Base-by-base conservation (phyloP, 768 basidiomycete genomes). In the Dioszegia crocea region DNA sequence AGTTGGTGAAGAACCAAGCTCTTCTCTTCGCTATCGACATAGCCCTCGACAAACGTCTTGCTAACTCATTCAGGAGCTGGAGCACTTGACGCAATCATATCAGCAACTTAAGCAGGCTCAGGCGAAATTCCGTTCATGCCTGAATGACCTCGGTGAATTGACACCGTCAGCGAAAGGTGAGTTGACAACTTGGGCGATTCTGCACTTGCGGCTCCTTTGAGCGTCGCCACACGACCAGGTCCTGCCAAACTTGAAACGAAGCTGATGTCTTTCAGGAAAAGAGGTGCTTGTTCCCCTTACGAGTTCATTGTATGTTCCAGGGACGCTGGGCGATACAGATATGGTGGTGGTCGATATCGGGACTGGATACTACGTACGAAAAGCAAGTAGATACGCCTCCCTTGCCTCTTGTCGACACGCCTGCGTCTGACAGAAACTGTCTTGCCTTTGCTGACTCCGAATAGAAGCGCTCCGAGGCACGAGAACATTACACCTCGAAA, bases 301-400 rank as follows among this genome's bases (percentile, higher is more conserved):
- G 16, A 90, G 88, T 76, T 97, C 93, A 0, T 83, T 99, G 1
- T 98, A 97, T 72, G 88, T 98, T 24, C 92, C 94, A 1, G 96
- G 93, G 19, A 91, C 86, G 78, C 81, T 98, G 46, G 81, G 80
- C 40, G 88, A 96, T 71, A 77, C 84, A 0, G 87, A 91, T 44
- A 83, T 90, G 66, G 93, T 99, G 46, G 86, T 98, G 62, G 84
- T 98, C 38, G 96, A 99, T 74, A 82, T 98, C 26, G 96, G 96
- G 1, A 98, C 94, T 0, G 94, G 96, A 0, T 99, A 97, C 77
- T 97, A 87, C 66, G 88, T 98, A 17, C 86, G 89, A 78, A 99
- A 98, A 83, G 96, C 90, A 46, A 43, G 80, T 63, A 27, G 12
- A 6, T 23, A 45, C 21, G 12, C n/a, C 41, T 23, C 23, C 16